Conservation (phyloP, 1,284 basidiomycete species). For the Hypsizygus ulmarius region DNA sequence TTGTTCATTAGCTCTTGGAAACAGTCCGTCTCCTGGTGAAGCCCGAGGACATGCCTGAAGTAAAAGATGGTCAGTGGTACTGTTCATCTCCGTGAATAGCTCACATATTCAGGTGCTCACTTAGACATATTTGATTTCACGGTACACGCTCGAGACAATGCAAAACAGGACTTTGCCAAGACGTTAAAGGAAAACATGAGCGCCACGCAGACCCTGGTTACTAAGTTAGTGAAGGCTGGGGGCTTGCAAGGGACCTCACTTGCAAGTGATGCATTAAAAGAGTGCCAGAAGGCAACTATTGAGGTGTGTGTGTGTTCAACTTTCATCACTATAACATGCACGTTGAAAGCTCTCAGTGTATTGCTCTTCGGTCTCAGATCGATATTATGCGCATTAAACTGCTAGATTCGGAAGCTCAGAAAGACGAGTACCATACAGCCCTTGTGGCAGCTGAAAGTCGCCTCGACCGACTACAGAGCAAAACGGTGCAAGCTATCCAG, state of each 20-base stretch:
- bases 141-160: constrained; percentile 47
- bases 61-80: constrained; percentile 38
- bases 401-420: constrained; percentile 52
- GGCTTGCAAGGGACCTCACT: constrained; percentile 28
- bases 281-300: constrained; percentile 54
- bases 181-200: constrained; percentile 55
- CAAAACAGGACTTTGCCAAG: constrained; percentile 42
- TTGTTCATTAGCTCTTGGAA: constrained; percentile 54
- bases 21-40: constrained; percentile 63
- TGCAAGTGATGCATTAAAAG: constrained; percentile 33
- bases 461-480: constrained; percentile 71
- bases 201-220: constrained; percentile 59
- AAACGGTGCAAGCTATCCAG: constrained; percentile 49
- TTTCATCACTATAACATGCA: constrained; percentile 3
- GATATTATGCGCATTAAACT: constrained; percentile 58
- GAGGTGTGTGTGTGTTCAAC: constrained; percentile 48
- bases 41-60: constrained; percentile 49
- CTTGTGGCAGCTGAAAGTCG: constrained; percentile 67
- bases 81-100: constrained; percentile 32
- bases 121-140: constrained; percentile 55
- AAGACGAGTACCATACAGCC: constrained; percentile 53
- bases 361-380: constrained; percentile 58
- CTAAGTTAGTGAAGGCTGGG: constrained; percentile 51
- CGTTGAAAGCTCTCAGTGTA: constrained; percentile 41
- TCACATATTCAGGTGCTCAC: constrained; percentile 9